phyloP scores from a whole-genome alignment of 257 asterid species.

The Solanum stenotomum region DNA sequence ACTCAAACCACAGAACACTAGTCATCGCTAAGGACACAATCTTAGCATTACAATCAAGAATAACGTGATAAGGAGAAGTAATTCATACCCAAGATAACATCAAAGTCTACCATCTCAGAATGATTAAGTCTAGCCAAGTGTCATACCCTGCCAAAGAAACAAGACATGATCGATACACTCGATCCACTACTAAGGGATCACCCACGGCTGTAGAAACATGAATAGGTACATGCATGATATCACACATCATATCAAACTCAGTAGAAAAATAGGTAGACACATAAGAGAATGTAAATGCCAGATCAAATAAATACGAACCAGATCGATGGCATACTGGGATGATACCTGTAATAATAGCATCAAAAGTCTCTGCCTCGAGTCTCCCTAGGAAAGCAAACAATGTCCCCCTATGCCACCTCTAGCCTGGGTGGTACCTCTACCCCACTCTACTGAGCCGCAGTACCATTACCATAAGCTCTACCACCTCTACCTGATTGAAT shows the following conservation, averaged over 20 bases:
- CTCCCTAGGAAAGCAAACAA: no score
- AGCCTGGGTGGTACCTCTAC: no score
- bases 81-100: not conserved
- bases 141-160: not conserved
- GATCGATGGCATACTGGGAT: not conserved
- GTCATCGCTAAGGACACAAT: not conserved
- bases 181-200: not conserved
- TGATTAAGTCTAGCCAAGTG: no score
- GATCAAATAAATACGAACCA: no score
- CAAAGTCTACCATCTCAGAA: not conserved
- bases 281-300: not conserved
- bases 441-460: no score
- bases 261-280: not conserved
- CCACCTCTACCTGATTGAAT: no score
- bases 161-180: not conserved
- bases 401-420: no score
- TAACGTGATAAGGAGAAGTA: not conserved
- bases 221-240: not conserved
- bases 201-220: not conserved
- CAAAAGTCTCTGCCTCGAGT: no score
- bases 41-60: not conserved
- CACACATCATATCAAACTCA: not conserved
- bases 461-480: no score
- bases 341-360: no score
- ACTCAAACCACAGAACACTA: not conserved